Percentiles rank a stretch among this genome's conserved stretches.
Evolutionary conservation across 139 green algal genomes (phyloP).

Genomic region (Chlorella sp.): DNA sequence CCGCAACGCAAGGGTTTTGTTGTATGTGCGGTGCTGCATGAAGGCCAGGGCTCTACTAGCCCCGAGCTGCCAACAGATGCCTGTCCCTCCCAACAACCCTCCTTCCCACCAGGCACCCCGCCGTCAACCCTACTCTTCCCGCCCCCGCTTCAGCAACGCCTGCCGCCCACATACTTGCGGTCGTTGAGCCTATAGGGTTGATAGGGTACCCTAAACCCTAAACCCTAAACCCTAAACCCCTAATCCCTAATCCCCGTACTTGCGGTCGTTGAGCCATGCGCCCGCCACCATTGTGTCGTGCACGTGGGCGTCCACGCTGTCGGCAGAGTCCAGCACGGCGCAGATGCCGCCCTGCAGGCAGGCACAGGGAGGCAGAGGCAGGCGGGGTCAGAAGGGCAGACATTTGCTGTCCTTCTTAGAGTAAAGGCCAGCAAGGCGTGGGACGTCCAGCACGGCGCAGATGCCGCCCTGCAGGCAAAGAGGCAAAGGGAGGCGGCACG

Average conservation of each 20-base stretch:
- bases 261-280: conserved; percentile 79
- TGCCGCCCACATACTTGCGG: conserved; percentile 57
- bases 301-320: conserved; percentile 91
- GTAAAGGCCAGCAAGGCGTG: too few species aligned
- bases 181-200: conserved; percentile 89
- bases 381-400: too few species aligned
- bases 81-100: not conserved
- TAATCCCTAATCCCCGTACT: conserved; percentile 73
- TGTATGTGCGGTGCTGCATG: too few species aligned
- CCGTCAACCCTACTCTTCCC: not conserved
- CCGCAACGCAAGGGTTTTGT: not conserved
- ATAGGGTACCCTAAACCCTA: too few species aligned
- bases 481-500: not conserved
- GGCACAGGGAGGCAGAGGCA: not conserved
- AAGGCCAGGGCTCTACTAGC: too few species aligned
- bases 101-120: not conserved
- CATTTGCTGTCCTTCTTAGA: too few species aligned
- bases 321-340: conserved; percentile 89
- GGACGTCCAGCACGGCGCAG: conserved; percentile 92
- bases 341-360: conserved; percentile 89
- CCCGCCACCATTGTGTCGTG: conserved; percentile 92
- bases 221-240: too few species aligned
- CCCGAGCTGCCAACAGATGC: too few species aligned
- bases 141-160: not conserved
- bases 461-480: conserved; percentile 90